A percentile compares a stretch with the other conserved stretches of the same genome.
Evolutionary conservation across 768 basidiomycete genomes (phyloP).

Genomic region (Trametes coccinea): DNA sequence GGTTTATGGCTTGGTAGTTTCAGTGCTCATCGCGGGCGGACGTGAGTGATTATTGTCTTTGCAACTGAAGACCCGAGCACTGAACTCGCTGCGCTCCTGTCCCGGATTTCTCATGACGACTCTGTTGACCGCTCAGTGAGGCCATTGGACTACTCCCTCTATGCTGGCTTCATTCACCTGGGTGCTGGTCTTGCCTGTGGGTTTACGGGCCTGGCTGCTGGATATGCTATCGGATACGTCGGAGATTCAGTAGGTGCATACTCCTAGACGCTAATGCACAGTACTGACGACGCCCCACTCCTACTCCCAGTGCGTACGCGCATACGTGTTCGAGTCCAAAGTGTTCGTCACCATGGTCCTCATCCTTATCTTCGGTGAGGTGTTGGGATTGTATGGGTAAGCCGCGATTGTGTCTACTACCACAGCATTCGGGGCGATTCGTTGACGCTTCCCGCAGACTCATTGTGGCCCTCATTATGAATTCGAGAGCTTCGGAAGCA

Average conservation of each 20-base stretch:
- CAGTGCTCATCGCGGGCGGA: conserved; percentile 83
- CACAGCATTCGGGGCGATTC: neutral
- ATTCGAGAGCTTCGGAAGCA: conserved; percentile 63
- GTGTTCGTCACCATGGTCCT: conserved; percentile 97
- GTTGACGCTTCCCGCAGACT: conserved; percentile 56
- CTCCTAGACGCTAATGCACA: neutral
- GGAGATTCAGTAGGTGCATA: conserved; percentile 79
- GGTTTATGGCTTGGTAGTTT: conserved; percentile 95
- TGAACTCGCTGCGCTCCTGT: neutral
- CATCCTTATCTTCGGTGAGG: conserved; percentile 91
- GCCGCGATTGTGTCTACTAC: conserved; percentile 25
- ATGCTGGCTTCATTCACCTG: conserved; percentile 88
- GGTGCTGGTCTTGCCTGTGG: conserved; percentile 92
- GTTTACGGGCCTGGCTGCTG: conserved; percentile 87
- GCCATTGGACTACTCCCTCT: conserved; percentile 72
- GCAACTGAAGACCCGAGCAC: neutral
- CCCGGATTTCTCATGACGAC: neutral
- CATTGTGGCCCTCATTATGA: conserved; percentile 91
- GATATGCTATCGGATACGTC: conserved; percentile 92
- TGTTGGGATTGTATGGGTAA: conserved; percentile 85
- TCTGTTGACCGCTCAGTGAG: conserved; percentile 44
- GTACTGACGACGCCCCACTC: neutral
- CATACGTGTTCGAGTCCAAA: conserved; percentile 86
- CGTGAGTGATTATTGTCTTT: conserved; percentile 43
- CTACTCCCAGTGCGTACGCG: conserved; percentile 72